A percentile compares a stretch with the other conserved stretches of the same genome.
These are phyloP conservation scores for Eimeria maxima DNA, from an alignment of 169 alveolate genomes.

Conservation along the genomic window DNA sequence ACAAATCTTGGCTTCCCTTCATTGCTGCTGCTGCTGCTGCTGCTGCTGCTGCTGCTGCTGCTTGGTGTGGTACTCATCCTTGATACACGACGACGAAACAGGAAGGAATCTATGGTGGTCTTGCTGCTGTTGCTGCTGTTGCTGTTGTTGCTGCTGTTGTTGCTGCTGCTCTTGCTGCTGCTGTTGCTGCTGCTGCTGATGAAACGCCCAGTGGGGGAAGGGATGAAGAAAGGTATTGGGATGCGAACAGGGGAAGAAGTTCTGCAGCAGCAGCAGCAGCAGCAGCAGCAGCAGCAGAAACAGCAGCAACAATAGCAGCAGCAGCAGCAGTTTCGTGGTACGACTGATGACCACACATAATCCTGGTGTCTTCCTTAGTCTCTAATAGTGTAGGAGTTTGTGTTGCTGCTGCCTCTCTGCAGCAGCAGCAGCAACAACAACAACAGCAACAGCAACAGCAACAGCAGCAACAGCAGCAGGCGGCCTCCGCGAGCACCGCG, in stretches of 20 bases:
- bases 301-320: no score
- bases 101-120: neutral
- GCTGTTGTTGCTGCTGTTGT: neutral
- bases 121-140: conserved; percentile 15
- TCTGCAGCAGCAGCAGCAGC: conserved; percentile 16
- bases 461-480: neutral
- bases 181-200: neutral
- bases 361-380: no score
- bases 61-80: neutral
- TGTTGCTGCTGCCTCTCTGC: neutral
- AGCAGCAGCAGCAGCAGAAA: neutral
- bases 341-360: no score
- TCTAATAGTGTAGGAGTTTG: no score
- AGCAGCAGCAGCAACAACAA: neutral
- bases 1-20: neutral
- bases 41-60: conserved; percentile 36
- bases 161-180: no score
- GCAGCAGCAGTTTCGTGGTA: no score
- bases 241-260: neutral
- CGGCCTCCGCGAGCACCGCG: no score
- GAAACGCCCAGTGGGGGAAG: neutral
- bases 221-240: neutral
- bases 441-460: neutral
- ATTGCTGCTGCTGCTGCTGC: conserved; percentile 9
- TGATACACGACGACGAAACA: neutral